Percentiles rank a stretch among this genome's conserved stretches.
Conservation (phyloP, 495 filamentous ascomycete species). For the Apodospora peruviana region DNA sequence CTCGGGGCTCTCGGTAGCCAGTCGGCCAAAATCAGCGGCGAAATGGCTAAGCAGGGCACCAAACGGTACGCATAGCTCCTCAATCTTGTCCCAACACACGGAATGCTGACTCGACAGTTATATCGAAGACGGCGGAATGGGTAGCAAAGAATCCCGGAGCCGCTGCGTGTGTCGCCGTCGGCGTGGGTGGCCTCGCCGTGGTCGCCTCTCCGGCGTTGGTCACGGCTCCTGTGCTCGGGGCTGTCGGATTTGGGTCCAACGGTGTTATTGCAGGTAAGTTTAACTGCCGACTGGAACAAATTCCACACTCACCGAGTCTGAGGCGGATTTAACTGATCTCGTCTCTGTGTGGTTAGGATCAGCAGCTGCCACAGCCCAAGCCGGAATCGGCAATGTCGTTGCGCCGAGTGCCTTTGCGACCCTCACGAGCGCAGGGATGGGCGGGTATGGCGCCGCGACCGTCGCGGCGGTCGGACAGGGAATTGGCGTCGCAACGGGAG, state of each 20-base stretch:
- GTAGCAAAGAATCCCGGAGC: constrained; percentile 1
- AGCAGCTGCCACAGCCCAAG: constrained; percentile 10
- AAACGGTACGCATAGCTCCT: too few species aligned
- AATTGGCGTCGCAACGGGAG: background rate
- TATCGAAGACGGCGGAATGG: too few species aligned
- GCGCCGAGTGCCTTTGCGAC: constrained; percentile 13
- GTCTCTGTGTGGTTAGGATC: constrained; percentile 5
- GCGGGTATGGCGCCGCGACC: constrained; percentile 5
- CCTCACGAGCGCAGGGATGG: constrained; percentile 15
- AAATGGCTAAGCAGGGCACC: too few species aligned
- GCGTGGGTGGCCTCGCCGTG: constrained; percentile 2
- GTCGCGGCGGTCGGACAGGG: constrained; percentile 1
- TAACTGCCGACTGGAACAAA: too few species aligned
- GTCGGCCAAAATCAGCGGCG: too few species aligned
- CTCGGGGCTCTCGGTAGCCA: too few species aligned
- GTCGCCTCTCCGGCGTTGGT: constrained; percentile 4
- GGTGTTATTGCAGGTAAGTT: constrained; percentile 9
- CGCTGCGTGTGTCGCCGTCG: background rate
- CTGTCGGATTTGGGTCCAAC: background rate
- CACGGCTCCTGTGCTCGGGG: background rate
- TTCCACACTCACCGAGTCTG: too few species aligned
- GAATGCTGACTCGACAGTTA: too few species aligned
- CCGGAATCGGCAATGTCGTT: constrained; percentile 10
- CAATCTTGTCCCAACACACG: too few species aligned
- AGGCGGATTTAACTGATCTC: background rate